Evolutionary conservation across 345 rosid genomes (phyloP).

Genomic region (Bruguiera gymnorhiza): DNA sequence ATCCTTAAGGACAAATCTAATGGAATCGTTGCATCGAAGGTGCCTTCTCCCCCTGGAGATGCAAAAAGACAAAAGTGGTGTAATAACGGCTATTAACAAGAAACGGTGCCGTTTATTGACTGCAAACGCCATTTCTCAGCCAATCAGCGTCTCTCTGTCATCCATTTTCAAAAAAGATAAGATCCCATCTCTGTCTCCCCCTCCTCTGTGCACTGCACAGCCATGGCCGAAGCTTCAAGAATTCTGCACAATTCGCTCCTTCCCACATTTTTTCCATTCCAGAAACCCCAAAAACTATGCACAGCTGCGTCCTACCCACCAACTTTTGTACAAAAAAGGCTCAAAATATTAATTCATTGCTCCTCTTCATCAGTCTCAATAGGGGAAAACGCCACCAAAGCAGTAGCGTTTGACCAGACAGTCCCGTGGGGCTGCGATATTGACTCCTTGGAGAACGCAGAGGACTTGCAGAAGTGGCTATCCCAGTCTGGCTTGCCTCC

Average conservation of each 20-base stretch:
- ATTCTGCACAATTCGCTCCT: slow-evolving; percentile 46
- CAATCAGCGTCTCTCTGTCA: not conserved
- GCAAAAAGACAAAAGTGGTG: too few species aligned
- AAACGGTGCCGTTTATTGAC: slow-evolving; percentile 16
- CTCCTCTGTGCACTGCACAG: slow-evolving; percentile 15
- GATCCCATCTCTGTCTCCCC: not conserved
- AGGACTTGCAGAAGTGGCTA: slow-evolving; percentile 75
- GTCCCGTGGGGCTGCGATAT: slow-evolving; percentile 70
- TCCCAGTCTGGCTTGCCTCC: slow-evolving; percentile 76
- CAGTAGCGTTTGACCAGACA: slow-evolving; percentile 20
- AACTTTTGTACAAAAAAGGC: slow-evolving; percentile 20
- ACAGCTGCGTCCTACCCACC: slow-evolving; percentile 11
- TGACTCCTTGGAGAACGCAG: slow-evolving; percentile 52
- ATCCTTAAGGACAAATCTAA: too few species aligned
- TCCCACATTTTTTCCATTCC: slow-evolving; percentile 41
- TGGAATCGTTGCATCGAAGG: too few species aligned
- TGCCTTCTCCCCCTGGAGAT: too few species aligned
- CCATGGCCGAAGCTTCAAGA: slow-evolving; percentile 67
- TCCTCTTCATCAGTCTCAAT: slow-evolving; percentile 44
- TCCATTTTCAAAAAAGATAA: not conserved
- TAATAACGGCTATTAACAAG: not conserved
- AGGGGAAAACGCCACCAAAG: slow-evolving; percentile 31
- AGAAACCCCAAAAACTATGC: slow-evolving; percentile 33
- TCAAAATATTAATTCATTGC: slow-evolving; percentile 31
- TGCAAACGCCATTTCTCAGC: not conserved